Base-by-base conservation (phyloP, 2,329 filamentous ascomycete species). In the Apiospora sp. region DNA sequence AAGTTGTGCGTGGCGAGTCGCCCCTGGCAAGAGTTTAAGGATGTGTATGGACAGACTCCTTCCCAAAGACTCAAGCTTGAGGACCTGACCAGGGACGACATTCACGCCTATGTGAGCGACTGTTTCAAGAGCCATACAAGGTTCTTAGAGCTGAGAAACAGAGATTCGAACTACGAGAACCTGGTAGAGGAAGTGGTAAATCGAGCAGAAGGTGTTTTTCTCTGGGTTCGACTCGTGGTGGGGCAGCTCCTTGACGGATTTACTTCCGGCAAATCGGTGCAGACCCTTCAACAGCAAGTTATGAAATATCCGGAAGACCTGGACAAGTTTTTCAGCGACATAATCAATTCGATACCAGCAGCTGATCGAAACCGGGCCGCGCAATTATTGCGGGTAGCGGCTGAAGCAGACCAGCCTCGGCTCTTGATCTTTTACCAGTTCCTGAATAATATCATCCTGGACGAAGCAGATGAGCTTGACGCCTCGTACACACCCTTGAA, bases 381-480 rank as follows among this genome's bases (percentile, higher is more conserved):
- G 8, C 1, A 4, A 16, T 27, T 6, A 6, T 44, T 67, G 22
- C 44, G 19, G 37, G 24, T 27, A 37, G 64, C 37, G 3, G 24
- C 37, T 2, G 64, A 14, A 27, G 22, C 22, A 27, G 64, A 67
- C 0, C 12, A 67, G 37, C 64, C 41, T 19, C 67, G n/a, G 10
- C 41, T 48, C 8, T 22, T 46, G 41, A 14, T 68, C 3, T 34
- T 68, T 1, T 68, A 30, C 27, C 5, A 22, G 10, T 44, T 67
- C 64, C 12, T 67, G 1, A 37, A 67, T 16, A 22, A 44, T 12
- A 14, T 16, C 0, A 13, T 67, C 0, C 37, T 24, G 24, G 22
- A 6, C 0, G 13, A 27, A 5, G 2, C 14, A 8, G 1, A 1
- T 3, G n/a, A 16, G n/a, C n/a, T 48, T 27, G 16, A 10, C 10